phyloP scores from a whole-genome alignment of 495 filamentous ascomycete genomes.

The Annulohypoxylon maeteangense region DNA sequence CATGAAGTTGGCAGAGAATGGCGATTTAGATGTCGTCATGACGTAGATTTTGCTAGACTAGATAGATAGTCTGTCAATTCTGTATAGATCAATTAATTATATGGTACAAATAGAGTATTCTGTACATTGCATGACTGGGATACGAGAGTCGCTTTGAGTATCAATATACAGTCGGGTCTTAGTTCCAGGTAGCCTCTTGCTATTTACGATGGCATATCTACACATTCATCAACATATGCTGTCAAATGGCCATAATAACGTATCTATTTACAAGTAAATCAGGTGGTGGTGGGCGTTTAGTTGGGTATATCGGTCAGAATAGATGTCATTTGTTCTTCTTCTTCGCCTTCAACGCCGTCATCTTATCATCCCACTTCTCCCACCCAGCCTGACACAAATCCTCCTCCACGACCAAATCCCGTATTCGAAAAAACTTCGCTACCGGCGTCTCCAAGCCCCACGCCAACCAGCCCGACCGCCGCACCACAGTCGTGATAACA shows the following conservation, averaged over 20 bases:
- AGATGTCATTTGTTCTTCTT: constrained; percentile 30
- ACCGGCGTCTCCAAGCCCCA: constrained; percentile 75
- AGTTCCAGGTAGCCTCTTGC: not conserved
- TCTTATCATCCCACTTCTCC: constrained; percentile 84
- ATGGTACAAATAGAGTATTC: not conserved
- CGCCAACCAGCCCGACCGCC: constrained; percentile 69
- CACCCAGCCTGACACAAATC: constrained; percentile 92
- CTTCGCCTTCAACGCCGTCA: constrained; percentile 37
- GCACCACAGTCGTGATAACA: constrained; percentile 68
- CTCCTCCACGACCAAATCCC: constrained; percentile 90
- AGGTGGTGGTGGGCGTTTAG: not conserved
- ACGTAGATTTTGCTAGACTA: constrained; percentile 24
- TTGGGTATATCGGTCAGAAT: not conserved
- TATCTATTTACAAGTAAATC: not conserved
- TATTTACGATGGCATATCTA: not conserved
- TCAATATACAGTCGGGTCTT: not conserved
- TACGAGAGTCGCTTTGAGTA: not conserved
- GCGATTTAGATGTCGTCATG: constrained; percentile 57
- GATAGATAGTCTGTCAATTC: not conserved
- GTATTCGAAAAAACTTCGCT: constrained; percentile 71
- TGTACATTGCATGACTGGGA: not conserved
- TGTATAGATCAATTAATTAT: not conserved
- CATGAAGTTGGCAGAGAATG: constrained; percentile 47
- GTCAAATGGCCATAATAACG: not conserved
- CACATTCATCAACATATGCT: not conserved